A percentile compares a stretch with the other conserved stretches of the same genome.
These are phyloP conservation scores for Gossypium schwendimanii DNA, from an alignment of 441 rosid species.

Conservation along the genomic window DNA sequence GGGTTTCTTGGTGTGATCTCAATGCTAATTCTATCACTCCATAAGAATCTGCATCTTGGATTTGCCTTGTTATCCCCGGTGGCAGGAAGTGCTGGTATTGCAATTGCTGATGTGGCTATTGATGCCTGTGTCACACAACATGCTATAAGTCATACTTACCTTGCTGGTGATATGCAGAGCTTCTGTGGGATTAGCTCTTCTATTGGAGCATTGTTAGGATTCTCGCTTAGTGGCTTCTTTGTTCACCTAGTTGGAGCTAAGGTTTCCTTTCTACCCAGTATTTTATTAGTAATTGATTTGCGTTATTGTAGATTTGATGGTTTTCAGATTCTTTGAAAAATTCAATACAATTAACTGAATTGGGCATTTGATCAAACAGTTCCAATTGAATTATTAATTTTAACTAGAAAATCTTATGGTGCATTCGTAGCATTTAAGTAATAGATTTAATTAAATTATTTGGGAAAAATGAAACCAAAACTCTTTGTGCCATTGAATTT, in stretches of 20 bases:
- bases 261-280: slow-evolving; percentile 25
- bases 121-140: slow-evolving; percentile 71
- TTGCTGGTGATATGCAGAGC: slow-evolving; percentile 72
- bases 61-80: slow-evolving; percentile 42
- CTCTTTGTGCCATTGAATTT: not conserved
- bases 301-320: not conserved
- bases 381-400: not conserved
- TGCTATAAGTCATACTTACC: slow-evolving; percentile 51
- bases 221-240: slow-evolving; percentile 56
- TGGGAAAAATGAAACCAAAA: not conserved
- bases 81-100: slow-evolving; percentile 53
- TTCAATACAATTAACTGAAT: not conserved
- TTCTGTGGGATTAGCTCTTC: slow-evolving; percentile 66
- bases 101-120: slow-evolving; percentile 69
- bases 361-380: not conserved
- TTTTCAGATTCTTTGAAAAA: not conserved
- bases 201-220: slow-evolving; percentile 57
- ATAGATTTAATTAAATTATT: not conserved
- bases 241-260: slow-evolving; percentile 55
- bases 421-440: not conserved
- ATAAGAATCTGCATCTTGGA: slow-evolving; percentile 40
- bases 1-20: slow-evolving; percentile 45
- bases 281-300: not conserved
- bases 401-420: not conserved
- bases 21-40: slow-evolving; percentile 46